Conservation (phyloP, 2,329 filamentous ascomycete species). For the Colletotrichum tropicicola region DNA sequence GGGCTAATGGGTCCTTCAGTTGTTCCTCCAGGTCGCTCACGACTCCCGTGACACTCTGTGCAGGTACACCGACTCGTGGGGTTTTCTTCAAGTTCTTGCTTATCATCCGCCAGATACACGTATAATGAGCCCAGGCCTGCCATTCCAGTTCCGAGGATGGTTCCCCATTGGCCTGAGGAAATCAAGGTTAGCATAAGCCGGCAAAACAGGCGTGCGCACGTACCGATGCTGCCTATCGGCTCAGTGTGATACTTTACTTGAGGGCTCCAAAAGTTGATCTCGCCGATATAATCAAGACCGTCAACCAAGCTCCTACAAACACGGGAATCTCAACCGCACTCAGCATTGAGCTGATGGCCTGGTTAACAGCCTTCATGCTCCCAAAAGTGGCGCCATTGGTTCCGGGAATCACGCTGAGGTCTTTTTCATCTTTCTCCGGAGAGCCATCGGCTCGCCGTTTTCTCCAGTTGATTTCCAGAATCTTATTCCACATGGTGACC, state of each 20-base stretch:
- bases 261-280: constrained; percentile 69
- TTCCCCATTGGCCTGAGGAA: constrained; percentile 65
- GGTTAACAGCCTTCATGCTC: constrained; percentile 64
- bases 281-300: constrained; percentile 67
- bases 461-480: constrained; percentile 70
- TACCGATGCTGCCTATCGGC: constrained; percentile 68
- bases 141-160: constrained; percentile 65
- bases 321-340: constrained; percentile 66
- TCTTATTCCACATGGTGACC: constrained; percentile 70
- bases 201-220: constrained; percentile 31
- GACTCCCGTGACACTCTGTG: neutral
- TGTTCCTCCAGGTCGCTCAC: neutral
- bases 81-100: constrained; percentile 34
- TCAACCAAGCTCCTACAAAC: constrained; percentile 65
- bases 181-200: neutral
- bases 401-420: constrained; percentile 55
- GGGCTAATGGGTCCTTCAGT: neutral
- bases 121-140: constrained; percentile 68
- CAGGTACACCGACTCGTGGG: neutral
- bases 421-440: constrained; percentile 37
- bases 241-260: constrained; percentile 69
- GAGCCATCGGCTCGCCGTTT: constrained; percentile 41
- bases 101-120: constrained; percentile 52
- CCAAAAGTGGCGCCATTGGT: constrained; percentile 63
- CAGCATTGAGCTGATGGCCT: constrained; percentile 61